Conservation (phyloP, 228 moss, liverwort and hornwort species). For the Sphagnum fallax region DNA sequence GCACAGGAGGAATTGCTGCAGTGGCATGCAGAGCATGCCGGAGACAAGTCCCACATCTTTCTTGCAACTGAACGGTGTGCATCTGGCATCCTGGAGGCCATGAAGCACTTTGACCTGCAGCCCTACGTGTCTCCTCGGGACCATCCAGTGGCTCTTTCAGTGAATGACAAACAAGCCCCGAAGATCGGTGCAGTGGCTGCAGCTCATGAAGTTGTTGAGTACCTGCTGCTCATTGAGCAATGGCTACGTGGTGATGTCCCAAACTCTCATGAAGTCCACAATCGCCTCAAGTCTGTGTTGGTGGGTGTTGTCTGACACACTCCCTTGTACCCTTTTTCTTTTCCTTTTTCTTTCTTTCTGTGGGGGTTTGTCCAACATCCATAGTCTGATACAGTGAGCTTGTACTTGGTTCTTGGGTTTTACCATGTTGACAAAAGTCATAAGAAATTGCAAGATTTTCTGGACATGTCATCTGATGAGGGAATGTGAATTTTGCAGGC, state of each 20-base stretch:
- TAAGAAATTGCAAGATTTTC: neutral
- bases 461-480: neutral
- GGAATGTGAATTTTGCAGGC: conserved; percentile 30
- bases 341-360: neutral
- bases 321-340: no score
- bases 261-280: conserved; percentile 56
- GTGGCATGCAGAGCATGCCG: conserved; percentile 58
- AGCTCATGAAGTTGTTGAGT: conserved; percentile 72
- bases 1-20: conserved; percentile 80
- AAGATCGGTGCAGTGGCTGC: conserved; percentile 34
- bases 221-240: conserved; percentile 58
- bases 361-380: no score
- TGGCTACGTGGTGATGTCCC: conserved; percentile 78
- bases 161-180: conserved; percentile 16
- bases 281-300: conserved; percentile 45
- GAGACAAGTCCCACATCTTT: conserved; percentile 59
- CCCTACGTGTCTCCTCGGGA: conserved; percentile 79
- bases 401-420: neutral
- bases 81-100: conserved; percentile 82
- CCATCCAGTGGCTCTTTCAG: conserved; percentile 29
- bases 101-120: conserved; percentile 72
- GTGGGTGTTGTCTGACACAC: conserved; percentile 20
- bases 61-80: conserved; percentile 83
- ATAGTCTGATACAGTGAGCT: neutral
- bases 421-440: neutral